Evolutionary conservation across 306 rosid genomes (phyloP).

Genomic region (Notholithocarpus densiflorus): DNA sequence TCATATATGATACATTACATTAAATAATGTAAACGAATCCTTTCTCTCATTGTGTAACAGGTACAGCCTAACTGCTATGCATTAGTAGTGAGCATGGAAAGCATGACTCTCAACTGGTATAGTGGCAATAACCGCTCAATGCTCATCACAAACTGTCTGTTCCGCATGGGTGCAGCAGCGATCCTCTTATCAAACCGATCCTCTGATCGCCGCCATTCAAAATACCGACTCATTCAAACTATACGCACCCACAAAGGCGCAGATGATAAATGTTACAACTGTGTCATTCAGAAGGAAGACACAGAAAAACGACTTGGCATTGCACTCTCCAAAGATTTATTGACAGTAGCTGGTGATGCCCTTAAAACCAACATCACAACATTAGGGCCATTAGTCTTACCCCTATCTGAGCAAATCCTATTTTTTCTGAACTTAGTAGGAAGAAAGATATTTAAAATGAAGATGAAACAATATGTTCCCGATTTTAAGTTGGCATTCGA

Average conservation of each 20-base stretch:
- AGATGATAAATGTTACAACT: neutral
- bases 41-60: neutral
- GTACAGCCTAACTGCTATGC: neutral
- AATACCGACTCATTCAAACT: neutral
- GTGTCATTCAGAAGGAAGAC: neutral
- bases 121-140: neutral
- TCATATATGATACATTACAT: too few species aligned
- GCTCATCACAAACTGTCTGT: conserved; percentile 3
- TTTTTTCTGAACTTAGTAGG: neutral
- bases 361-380: conserved; percentile 4
- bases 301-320: neutral
- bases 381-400: neutral
- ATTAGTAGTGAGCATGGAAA: neutral
- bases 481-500: neutral
- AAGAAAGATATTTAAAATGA: neutral
- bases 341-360: neutral
- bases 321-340: neutral
- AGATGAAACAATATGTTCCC: neutral
- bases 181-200: neutral
- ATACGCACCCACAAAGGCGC: neutral
- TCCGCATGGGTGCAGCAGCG: neutral
- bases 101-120: neutral
- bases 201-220: conserved; percentile 1
- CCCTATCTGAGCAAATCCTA: neutral
- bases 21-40: too few species aligned